phyloP scores from a whole-genome alignment of 805 yeast species.

The Kuraishia piskuri region DNA sequence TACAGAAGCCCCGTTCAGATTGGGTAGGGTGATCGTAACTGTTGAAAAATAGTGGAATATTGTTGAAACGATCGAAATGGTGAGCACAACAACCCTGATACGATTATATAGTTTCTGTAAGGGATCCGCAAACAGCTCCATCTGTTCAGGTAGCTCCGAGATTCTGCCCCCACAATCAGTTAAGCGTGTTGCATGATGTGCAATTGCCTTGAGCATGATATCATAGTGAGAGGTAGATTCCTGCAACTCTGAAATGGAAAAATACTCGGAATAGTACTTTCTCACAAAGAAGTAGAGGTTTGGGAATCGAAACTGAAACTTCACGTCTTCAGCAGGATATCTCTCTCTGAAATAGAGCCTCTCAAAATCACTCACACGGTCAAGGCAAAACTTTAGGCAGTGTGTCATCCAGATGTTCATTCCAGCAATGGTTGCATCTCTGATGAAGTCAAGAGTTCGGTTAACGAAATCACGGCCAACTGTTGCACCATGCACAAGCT shows the following conservation, averaged over 20 bases:
- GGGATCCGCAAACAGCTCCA: background rate
- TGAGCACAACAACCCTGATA: background rate
- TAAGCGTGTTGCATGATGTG: background rate
- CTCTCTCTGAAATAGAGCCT: constrained; percentile 2
- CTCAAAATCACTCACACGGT: constrained; percentile 13
- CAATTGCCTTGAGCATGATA: background rate
- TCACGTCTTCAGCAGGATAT: background rate
- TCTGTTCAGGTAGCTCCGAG: background rate
- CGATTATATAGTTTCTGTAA: background rate
- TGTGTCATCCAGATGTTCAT: constrained; percentile 12
- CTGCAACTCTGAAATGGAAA: background rate
- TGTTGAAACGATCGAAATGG: background rate
- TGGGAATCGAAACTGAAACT: background rate
- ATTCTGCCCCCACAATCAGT: background rate
- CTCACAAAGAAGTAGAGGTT: background rate
- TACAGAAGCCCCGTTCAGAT: background rate
- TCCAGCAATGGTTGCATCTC: constrained; percentile 16
- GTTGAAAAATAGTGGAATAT: background rate
- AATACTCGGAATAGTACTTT: background rate
- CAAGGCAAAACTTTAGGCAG: constrained; percentile 10
- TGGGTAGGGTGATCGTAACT: background rate
- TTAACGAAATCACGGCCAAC: background rate
- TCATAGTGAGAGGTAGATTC: background rate
- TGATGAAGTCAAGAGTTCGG: constrained; percentile 14
- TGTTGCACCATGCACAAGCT: background rate